A percentile compares a stretch with the other conserved stretches of the same genome.
Evolutionary conservation across 202 grass and related monocot genomes (phyloP).

Genomic region (Saccharum hybrid): DNA sequence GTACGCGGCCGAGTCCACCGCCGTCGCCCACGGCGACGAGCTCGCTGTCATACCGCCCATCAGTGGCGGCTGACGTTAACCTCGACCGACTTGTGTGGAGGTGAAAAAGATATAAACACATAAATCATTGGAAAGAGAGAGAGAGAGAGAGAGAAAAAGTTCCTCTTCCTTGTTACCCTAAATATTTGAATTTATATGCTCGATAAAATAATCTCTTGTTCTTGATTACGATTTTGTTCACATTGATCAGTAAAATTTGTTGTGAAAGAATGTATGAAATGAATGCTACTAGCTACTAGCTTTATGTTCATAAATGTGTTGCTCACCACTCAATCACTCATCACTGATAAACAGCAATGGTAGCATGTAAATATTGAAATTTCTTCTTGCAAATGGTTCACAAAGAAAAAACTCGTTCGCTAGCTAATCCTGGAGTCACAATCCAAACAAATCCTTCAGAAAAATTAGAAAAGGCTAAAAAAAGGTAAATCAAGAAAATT

Average conservation of each 20-base stretch:
- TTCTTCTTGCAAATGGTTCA: background rate
- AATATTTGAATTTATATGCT: background rate
- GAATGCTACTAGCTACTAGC: background rate
- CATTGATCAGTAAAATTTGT: background rate
- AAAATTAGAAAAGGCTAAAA: background rate
- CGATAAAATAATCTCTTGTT: background rate
- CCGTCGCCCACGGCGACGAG: constrained; percentile 70
- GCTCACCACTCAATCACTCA: background rate
- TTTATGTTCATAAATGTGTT: background rate
- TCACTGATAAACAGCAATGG: too few relatives aligned
- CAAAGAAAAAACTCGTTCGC: background rate
- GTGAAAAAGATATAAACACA: background rate
- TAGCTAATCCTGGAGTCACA: background rate
- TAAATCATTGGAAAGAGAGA: background rate
- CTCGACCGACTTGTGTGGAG: too few relatives aligned
- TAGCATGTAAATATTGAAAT: background rate
- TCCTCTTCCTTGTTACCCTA: background rate
- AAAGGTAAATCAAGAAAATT: background rate
- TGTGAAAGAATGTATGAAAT: background rate
- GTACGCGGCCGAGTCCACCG: constrained; percentile 62
- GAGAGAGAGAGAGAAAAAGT: background rate
- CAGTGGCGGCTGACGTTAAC: constrained; percentile 67
- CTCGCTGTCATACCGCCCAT: constrained; percentile 88
- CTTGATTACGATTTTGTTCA: background rate
- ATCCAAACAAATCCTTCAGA: background rate